Evolutionary conservation across 768 basidiomycete species (phyloP).

Genomic region (Suillus ampliporus): DNA sequence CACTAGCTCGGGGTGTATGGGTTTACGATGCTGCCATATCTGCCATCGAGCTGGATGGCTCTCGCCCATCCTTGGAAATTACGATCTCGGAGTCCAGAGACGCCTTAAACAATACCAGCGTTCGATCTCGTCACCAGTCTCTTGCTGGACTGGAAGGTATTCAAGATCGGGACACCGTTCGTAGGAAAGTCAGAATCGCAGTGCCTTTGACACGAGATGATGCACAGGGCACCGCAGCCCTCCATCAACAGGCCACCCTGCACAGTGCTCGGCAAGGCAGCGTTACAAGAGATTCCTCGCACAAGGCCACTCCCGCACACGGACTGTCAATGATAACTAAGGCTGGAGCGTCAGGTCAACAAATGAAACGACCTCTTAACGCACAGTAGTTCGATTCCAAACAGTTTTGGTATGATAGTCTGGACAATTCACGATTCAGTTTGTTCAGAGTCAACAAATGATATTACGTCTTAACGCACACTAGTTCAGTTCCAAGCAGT

Average conservation of each 20-base stretch:
- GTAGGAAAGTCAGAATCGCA: constrained; percentile 25
- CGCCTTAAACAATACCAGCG: neutral
- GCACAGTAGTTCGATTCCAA: neutral
- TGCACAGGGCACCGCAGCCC: neutral
- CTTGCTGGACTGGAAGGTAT: constrained; percentile 26
- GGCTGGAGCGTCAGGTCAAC: neutral
- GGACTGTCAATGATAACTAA: neutral
- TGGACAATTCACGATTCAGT: neutral
- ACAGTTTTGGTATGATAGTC: neutral
- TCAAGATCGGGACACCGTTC: constrained; percentile 12
- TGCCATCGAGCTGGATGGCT: constrained; percentile 40
- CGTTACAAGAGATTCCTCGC: neutral
- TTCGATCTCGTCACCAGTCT: constrained; percentile 33
- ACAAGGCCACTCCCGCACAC: neutral
- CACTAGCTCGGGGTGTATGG: constrained; percentile 44
- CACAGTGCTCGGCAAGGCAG: neutral
- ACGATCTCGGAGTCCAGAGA: constrained; percentile 20
- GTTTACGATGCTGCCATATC: constrained; percentile 58
- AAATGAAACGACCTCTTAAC: constrained; percentile 2
- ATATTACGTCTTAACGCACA: neutral
- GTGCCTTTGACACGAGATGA: constrained; percentile 21
- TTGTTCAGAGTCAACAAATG: neutral
- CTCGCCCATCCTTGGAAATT: constrained; percentile 26
- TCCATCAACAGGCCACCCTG: no score
- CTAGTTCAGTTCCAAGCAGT: neutral